phyloP scores from a whole-genome alignment of 2,329 filamentous ascomycete species.

The Macrophomina phaseolina region DNA sequence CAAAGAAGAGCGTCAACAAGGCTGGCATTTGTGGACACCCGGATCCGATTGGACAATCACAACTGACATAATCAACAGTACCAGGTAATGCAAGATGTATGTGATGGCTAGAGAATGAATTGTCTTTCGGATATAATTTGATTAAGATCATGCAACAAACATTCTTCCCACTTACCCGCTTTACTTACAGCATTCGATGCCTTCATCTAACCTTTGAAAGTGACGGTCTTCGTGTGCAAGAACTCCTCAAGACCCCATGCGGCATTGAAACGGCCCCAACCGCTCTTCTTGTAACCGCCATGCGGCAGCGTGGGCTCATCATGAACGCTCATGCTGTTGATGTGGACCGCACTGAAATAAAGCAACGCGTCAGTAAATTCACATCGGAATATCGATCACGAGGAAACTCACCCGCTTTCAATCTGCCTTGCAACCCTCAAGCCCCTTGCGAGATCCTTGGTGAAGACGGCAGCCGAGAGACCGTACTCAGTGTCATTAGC shows the following conservation, averaged over 20 bases:
- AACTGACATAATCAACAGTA: no score
- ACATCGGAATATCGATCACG: no score
- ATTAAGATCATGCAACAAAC: neutral
- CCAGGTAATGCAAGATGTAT: no score
- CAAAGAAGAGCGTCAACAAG: no score
- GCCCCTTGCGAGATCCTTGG: conserved; percentile 63
- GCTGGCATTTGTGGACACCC: no score
- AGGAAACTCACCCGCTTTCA: conserved; percentile 61
- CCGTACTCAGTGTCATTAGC: conserved; percentile 87
- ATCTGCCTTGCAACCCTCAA: conserved; percentile 52
- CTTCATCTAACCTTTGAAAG: conserved; percentile 41
- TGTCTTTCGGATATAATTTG: conserved; percentile 5
- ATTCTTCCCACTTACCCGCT: neutral
- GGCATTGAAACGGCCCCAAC: conserved; percentile 56
- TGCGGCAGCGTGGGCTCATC: conserved; percentile 56
- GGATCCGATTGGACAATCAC: no score
- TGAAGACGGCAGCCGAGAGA: conserved; percentile 74
- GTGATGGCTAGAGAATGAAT: no score
- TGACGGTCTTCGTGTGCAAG: conserved; percentile 50
- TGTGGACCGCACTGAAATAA: conserved; percentile 51
- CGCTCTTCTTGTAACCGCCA: conserved; percentile 57
- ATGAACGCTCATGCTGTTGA: conserved; percentile 59
- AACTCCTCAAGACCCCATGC: conserved; percentile 55
- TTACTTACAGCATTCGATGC: neutral
- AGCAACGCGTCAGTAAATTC: conserved; percentile 3